Conservation (phyloP, 106 monocot species). For the Dendrobium officinale region DNA sequence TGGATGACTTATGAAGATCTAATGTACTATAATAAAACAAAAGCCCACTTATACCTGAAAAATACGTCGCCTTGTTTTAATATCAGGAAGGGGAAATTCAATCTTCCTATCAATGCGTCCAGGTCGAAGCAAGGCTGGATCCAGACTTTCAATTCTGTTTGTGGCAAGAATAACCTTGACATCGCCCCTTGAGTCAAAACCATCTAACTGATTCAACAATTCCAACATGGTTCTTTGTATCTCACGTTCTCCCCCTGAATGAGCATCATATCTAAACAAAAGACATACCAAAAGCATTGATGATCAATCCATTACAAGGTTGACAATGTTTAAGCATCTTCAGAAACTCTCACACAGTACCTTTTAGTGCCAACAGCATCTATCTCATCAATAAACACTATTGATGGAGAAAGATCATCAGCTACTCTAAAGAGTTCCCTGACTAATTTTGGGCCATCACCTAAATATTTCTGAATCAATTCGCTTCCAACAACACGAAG, state of each 20-base stretch:
- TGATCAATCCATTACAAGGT: background rate
- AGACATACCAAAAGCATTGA: background rate
- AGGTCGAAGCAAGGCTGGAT: constrained; percentile 87
- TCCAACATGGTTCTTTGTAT: constrained; percentile 97
- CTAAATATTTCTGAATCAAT: constrained; percentile 92
- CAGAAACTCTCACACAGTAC: constrained; percentile 13
- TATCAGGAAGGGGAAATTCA: constrained; percentile 95
- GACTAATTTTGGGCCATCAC: constrained; percentile 95
- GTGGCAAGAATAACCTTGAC: constrained; percentile 97
- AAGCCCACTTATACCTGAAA: constrained; percentile 47
- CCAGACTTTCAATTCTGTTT: constrained; percentile 92
- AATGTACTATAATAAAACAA: background rate
- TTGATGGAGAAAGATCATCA: constrained; percentile 92
- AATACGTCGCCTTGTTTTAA: constrained; percentile 87
- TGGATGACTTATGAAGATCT: background rate
- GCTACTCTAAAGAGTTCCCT: constrained; percentile 97
- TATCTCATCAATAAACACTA: constrained; percentile 97
- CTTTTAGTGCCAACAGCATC: constrained; percentile 97
- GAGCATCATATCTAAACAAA: constrained; percentile 84
- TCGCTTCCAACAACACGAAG: constrained; percentile 96
- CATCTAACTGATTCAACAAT: constrained; percentile 87
- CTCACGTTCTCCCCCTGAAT: constrained; percentile 96
- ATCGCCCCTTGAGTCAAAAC: constrained; percentile 95
- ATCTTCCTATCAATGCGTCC: constrained; percentile 92
- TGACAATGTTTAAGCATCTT: background rate